Evolutionary conservation across 106 monocot species (phyloP), one percentile per base, ranked within the genome.

Genomic region (Posidonia australis): DNA sequence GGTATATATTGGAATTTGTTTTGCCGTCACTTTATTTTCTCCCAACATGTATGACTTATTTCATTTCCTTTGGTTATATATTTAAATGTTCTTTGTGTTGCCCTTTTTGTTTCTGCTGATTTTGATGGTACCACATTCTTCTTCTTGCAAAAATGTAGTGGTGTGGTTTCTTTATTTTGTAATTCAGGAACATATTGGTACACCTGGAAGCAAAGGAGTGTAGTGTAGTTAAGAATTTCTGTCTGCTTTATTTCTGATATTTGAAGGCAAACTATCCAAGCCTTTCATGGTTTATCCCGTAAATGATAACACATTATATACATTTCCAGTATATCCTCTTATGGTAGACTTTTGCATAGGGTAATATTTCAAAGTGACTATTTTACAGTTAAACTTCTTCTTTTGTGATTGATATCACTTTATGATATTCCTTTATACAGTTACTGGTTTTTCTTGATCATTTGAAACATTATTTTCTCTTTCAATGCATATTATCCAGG

Each of bases 1-100:
- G 96, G 96, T 90, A 84, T 29, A 26, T 23, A 54, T 28, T 24
- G 18, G n/a, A 16, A 16, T 46, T 52, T 47, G n/a, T 28, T 30
- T 27, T 49, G 23, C 10, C 3, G 5, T 49, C 48, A 49, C 9
- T 49, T 49, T 49, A 45, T 10, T 49, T 17, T 16, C n/a, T 49
- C 36, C 2, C 14, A 49, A 3, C 13, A 49, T n/a, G 12, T n/a
- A 49, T 49, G 48, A 49, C 14, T 16, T 49, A n/a, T 10, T 49
- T 49, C 2, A 9, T n/a, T 0, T n/a, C 14, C 48, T n/a, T 49
- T 49, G 13, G 48, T 4, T 17, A 17, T 49, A 3, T n/a, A 0
- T 16, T 49, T n/a, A 2, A 9, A 17, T 5, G 48, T n/a, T 49
- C 13, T 49, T 45, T 45, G 13, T 45, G 13, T 45, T 5, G 48